Percentiles rank a stretch among this genome's conserved stretches.
phyloP scores from a whole-genome alignment of 2,329 filamentous ascomycete species.

The Metarhizium guizhouense region DNA sequence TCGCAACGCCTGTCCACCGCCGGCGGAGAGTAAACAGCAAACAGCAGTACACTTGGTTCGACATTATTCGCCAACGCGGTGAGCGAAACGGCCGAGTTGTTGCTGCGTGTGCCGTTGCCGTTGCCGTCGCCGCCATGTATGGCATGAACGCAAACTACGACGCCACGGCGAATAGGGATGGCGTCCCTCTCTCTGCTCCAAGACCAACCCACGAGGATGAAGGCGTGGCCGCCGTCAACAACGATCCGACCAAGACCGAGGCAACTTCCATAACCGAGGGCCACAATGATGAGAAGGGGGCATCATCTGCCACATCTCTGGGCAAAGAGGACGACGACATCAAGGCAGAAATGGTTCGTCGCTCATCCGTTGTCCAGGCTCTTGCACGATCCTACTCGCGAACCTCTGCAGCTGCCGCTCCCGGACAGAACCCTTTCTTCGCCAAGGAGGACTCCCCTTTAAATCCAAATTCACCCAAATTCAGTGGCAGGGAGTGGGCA shows the following conservation, averaged over 20 bases:
- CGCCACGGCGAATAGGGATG: slow-evolving; percentile 33
- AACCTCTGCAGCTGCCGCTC: slow-evolving; percentile 26
- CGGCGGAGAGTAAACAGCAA: too few relatives aligned
- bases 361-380: slow-evolving; percentile 44
- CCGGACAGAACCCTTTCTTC: slow-evolving; percentile 39
- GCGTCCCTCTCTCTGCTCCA: slow-evolving; percentile 24
- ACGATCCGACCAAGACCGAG: slow-evolving; percentile 23
- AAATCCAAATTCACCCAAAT: slow-evolving; percentile 44
- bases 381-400: slow-evolving; percentile 47
- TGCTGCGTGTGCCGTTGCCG: not conserved
- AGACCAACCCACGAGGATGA: slow-evolving; percentile 17
- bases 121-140: slow-evolving; percentile 9
- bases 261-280: slow-evolving; percentile 28
- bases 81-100: not conserved
- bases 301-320: slow-evolving; percentile 18
- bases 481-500: slow-evolving; percentile 49
- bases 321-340: slow-evolving; percentile 16
- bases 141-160: slow-evolving; percentile 35
- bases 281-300: slow-evolving; percentile 18
- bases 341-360: slow-evolving; percentile 37
- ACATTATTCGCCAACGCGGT: not conserved
- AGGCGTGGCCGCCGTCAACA: slow-evolving; percentile 14
- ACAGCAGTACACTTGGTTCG: not conserved
- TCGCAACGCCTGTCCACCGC: not conserved
- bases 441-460: slow-evolving; percentile 39